Base-by-base conservation (phyloP, 805 yeast species). In the Yarrowia yakushimensis region DNA sequence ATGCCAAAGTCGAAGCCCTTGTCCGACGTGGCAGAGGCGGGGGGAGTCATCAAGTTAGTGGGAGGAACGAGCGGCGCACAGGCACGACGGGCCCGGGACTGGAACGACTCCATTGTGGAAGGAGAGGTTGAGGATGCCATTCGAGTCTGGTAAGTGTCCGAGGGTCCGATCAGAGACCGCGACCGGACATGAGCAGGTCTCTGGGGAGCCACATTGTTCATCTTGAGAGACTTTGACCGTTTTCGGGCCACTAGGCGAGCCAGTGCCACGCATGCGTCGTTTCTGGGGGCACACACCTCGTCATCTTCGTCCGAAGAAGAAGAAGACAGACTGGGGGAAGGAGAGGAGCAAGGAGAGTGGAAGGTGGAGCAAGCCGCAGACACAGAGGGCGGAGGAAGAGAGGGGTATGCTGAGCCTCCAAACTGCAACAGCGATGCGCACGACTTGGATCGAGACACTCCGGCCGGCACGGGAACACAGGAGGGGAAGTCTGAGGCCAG, bases 211-310 rank as follows among this genome's bases (percentile, higher is more conserved):
- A 8, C 52, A 3, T 4, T 15, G 50, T 11, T 27, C 28, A 20
- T 22, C n/a, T 48, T 52, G 25, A 52, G 43, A n/a, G 59, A 52
- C 59, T 52, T 52, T 31, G 59, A 52, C 18, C 59, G 59, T 17
- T 52, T 52, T 22, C 59, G 59, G 31, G 59, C 59, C 23, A 52
- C 59, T 23, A 52, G 59, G 17, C 59, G 59, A 18, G 59, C 59
- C 59, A 52, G 59, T 12, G 59, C 59, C 59, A 36, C 59, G 36
- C 59, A 52, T n/a, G 59, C 59, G 59, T 52, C 59, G 42, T 52
- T 52, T 25, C 36, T 52, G 33, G 42, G 30, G 17, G 43, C 41
- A 13, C 18, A 15, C 39, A 25, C 42, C 59, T 22, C 43, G 18
- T 52, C 43, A 12, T 52, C 59, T 6, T 36, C 43, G 22, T 33